These are phyloP conservation scores for Beauveria brongniartii DNA, from an alignment of 2,329 filamentous ascomycete species.

Conservation along the genomic window DNA sequence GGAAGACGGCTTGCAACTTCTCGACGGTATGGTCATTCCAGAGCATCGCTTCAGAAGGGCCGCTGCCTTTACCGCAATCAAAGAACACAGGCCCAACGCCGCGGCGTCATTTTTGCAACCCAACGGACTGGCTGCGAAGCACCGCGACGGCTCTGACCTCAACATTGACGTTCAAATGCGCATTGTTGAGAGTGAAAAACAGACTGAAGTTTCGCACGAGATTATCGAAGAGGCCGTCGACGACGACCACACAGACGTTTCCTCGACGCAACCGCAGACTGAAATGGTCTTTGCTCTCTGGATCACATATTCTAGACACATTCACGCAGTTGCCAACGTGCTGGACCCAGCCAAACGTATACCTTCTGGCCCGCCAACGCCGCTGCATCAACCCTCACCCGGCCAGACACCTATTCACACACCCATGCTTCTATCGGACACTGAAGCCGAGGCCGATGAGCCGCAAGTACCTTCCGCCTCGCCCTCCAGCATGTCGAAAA, in stretches of 20 bases:
- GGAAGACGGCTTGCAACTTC: conserved; percentile 73
- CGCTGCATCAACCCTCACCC: conserved; percentile 70
- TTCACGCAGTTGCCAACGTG: conserved; percentile 64
- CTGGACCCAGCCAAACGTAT: conserved; percentile 41
- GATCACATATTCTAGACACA: conserved; percentile 91
- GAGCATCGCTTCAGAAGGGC: conserved; percentile 94
- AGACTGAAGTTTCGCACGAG: conserved; percentile 50
- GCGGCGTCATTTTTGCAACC: conserved; percentile 73
- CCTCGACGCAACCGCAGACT: conserved; percentile 37
- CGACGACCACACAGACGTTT: conserved; percentile 25
- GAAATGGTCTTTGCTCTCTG: conserved; percentile 92
- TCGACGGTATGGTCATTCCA: conserved; percentile 93
- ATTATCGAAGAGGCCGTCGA: conserved; percentile 56
- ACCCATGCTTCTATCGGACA: conserved; percentile 48
- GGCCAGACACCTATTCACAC: conserved; percentile 56
- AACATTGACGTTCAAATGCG: conserved; percentile 96
- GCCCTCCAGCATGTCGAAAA: conserved; percentile 41
- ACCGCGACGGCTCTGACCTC: conserved; percentile 85
- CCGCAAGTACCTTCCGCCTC: conserved; percentile 33
- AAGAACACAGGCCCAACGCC: conserved; percentile 73
- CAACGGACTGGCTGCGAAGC: conserved; percentile 74
- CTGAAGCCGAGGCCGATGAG: conserved; percentile 37
- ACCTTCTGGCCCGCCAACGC: conserved; percentile 56
- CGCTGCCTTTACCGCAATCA: conserved; percentile 71
- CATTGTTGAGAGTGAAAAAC: conserved; percentile 82